Conservation (phyloP, 805 yeast genomes). For the Jamesozyma gamospora region DNA sequence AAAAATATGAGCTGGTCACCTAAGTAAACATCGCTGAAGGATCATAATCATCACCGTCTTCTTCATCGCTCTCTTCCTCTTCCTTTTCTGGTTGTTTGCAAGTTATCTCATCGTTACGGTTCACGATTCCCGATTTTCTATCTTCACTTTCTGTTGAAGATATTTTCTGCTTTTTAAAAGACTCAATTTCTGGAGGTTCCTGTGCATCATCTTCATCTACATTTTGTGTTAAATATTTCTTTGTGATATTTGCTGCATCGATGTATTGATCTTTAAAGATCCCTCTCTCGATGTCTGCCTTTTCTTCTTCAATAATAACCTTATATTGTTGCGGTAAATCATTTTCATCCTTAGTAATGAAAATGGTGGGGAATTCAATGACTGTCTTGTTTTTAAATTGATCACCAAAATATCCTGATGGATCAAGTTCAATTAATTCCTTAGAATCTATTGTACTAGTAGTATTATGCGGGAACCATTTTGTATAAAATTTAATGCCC, state of each 20-base stretch:
- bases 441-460: conserved; percentile 26
- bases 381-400: conserved; percentile 48
- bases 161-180: neutral
- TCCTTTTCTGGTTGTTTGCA: neutral
- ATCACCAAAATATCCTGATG: conserved; percentile 33
- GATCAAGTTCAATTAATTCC: conserved; percentile 33
- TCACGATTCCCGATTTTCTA: no score
- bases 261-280: neutral
- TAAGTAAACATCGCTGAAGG: neutral
- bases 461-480: conserved; percentile 27
- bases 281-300: conserved; percentile 1
- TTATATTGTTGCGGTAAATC: conserved; percentile 23
- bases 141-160: no score
- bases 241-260: neutral
- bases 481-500: conserved; percentile 18
- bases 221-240: neutral
- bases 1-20: no score
- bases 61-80: neutral
- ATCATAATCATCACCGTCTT: neutral
- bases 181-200: conserved; percentile 4
- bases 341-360: conserved; percentile 28
- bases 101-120: no score
- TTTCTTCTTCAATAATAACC: conserved; percentile 16
- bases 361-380: conserved; percentile 69
- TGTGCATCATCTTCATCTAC: neutral